phyloP scores from a whole-genome alignment of 352 stramenopile species.

The Globisporangium solare region DNA sequence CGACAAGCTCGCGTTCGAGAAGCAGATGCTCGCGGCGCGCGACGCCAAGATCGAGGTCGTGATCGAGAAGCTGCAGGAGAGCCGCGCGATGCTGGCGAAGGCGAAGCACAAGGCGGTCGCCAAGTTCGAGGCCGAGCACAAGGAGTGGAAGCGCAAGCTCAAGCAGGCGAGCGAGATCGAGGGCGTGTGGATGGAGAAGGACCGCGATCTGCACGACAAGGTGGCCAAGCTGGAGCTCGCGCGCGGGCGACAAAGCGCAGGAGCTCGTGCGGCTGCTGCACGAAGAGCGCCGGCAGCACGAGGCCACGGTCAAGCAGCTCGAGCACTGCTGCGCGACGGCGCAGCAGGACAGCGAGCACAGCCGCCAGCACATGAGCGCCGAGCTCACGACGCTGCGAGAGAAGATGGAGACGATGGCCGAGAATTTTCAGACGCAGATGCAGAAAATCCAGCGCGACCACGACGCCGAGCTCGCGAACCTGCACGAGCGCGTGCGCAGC shows the following conservation, averaged over 20 bases:
- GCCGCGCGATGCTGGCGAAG: constrained; percentile 42
- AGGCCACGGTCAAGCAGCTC: constrained; percentile 31
- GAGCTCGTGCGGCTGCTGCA: constrained; percentile 54
- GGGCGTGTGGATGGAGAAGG: constrained; percentile 84
- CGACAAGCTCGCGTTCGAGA: constrained; percentile 58
- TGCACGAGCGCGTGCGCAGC: constrained; percentile 67
- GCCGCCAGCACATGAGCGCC: constrained; percentile 35
- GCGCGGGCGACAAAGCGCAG: constrained; percentile 35
- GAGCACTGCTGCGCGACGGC: constrained; percentile 39
- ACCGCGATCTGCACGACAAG: constrained; percentile 71
- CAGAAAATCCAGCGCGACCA: constrained; percentile 44
- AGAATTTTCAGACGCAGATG: constrained; percentile 34
- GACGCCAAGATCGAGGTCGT: constrained; percentile 79
- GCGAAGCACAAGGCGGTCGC: constrained; percentile 38
- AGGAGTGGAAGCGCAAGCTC: constrained; percentile 68
- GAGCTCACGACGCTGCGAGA: constrained; percentile 45
- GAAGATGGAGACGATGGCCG: constrained; percentile 34
- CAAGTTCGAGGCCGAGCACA: constrained; percentile 54
- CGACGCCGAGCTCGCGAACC: constrained; percentile 45
- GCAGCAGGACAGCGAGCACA: constrained; percentile 35
- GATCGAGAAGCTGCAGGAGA: constrained; percentile 79
- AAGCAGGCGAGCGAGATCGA: constrained; percentile 78
- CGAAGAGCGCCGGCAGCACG: constrained; percentile 54
- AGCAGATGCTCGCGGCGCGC: constrained; percentile 66
- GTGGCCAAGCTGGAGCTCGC: constrained; percentile 40